Evolutionary conservation across 2,329 filamentous ascomycete genomes (phyloP).

Genomic region (Thelonectria blattea): DNA sequence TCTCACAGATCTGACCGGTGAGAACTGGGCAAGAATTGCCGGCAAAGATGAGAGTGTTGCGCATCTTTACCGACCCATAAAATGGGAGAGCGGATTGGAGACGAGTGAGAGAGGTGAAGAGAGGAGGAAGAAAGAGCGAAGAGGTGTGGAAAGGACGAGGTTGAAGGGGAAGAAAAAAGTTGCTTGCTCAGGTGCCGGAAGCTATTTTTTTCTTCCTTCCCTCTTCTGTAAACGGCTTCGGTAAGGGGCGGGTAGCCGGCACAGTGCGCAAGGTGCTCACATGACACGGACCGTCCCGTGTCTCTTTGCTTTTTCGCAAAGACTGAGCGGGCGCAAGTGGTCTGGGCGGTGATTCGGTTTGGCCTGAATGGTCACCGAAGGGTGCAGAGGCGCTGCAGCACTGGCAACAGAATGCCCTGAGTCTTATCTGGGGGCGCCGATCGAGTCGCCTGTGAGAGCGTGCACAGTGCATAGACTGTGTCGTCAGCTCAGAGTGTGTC

Average conservation of each 20-base stretch:
- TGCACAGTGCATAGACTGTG: conserved; percentile 26
- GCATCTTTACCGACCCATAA: conserved; percentile 54
- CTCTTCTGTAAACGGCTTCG: conserved; percentile 16
- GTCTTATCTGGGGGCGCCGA: conserved; percentile 12
- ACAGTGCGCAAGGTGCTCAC: conserved; percentile 14
- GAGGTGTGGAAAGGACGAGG: conserved; percentile 23
- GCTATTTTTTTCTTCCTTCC: conserved; percentile 36
- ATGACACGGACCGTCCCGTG: conserved; percentile 9
- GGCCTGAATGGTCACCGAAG: neutral
- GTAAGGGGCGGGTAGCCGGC: conserved; percentile 14
- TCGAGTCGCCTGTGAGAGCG: conserved; percentile 4
- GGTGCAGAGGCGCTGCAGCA: neutral
- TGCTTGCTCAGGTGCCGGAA: conserved; percentile 26
- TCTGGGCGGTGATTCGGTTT: neutral
- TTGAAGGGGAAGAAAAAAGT: conserved; percentile 32
- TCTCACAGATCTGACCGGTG: conserved; percentile 70
- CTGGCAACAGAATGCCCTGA: conserved; percentile 11
- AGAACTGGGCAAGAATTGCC: conserved; percentile 71
- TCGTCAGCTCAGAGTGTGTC: conserved; percentile 6
- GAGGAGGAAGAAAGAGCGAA: conserved; percentile 22
- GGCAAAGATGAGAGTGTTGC: conserved; percentile 71
- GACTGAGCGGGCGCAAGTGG: conserved; percentile 7
- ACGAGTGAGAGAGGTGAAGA: conserved; percentile 24
- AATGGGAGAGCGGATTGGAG: conserved; percentile 21
- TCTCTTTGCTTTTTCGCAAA: conserved; percentile 10